These are phyloP conservation scores for Phytophthora hibernalis DNA, from an alignment of 352 stramenopile species.

Conservation along the genomic window DNA sequence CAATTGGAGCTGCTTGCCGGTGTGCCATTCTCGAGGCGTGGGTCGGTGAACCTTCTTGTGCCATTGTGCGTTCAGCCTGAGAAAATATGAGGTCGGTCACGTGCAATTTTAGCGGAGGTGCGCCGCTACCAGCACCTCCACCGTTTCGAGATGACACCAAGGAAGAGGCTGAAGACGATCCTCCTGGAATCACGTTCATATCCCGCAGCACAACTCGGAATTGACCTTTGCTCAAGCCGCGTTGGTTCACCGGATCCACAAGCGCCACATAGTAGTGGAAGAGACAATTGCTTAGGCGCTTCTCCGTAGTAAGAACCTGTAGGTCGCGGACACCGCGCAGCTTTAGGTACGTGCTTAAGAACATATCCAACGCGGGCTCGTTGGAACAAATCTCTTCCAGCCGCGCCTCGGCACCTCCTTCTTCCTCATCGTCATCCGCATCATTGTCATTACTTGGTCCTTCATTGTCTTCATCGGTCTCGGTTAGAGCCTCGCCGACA, in stretches of 20 bases:
- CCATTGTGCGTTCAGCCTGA: constrained; percentile 50
- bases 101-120: constrained; percentile 62
- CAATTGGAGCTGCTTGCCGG: constrained; percentile 30
- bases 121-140: constrained; percentile 1
- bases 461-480: constrained; percentile 22
- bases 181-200: constrained; percentile 48
- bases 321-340: constrained; percentile 55
- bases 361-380: constrained; percentile 63
- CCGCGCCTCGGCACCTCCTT: constrained; percentile 26
- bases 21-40: constrained; percentile 37
- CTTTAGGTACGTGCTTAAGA: constrained; percentile 60
- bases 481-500: constrained; percentile 24
- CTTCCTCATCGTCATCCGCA: constrained; percentile 38
- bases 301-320: constrained; percentile 61
- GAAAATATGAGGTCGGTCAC: constrained; percentile 71
- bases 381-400: constrained; percentile 66
- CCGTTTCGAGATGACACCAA: constrained; percentile 22
- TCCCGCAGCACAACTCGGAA: constrained; percentile 66
- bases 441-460: not conserved
- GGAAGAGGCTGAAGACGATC: constrained; percentile 15
- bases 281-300: constrained; percentile 70
- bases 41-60: constrained; percentile 38
- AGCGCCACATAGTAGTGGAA: constrained; percentile 75
- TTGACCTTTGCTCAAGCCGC: constrained; percentile 69
- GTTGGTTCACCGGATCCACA: constrained; percentile 52